Evolutionary conservation across 495 filamentous ascomycete genomes (phyloP).

Genomic region (Penicillium fimorum): DNA sequence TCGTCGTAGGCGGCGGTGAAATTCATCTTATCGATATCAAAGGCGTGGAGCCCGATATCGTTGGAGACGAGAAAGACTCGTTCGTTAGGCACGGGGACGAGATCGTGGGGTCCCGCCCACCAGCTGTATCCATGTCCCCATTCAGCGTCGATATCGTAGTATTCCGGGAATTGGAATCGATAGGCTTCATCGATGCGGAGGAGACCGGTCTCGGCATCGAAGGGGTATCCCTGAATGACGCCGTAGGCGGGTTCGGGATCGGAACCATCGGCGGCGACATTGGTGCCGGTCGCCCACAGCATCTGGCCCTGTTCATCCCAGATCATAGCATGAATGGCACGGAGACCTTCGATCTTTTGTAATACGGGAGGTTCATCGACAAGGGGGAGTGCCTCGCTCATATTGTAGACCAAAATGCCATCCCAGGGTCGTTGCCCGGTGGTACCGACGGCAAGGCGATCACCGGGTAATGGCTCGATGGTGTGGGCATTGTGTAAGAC

Average conservation of each 20-base stretch:
- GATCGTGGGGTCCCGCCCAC: slow-evolving; percentile 33
- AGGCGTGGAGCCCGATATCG: slow-evolving; percentile 25
- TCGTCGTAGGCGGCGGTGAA: slow-evolving; percentile 17
- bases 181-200: slow-evolving; percentile 19
- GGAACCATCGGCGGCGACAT: slow-evolving; percentile 30
- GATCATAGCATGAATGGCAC: slow-evolving; percentile 32
- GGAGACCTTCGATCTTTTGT: slow-evolving; percentile 31
- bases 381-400: slow-evolving; percentile 22
- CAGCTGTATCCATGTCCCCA: slow-evolving; percentile 29
- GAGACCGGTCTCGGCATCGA: slow-evolving; percentile 20
- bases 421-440: slow-evolving; percentile 29
- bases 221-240: slow-evolving; percentile 26
- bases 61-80: slow-evolving; percentile 29
- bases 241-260: slow-evolving; percentile 27
- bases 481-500: slow-evolving; percentile 29
- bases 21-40: slow-evolving; percentile 23
- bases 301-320: slow-evolving; percentile 31
- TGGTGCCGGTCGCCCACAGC: slow-evolving; percentile 31
- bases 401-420: slow-evolving; percentile 31
- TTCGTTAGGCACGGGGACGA: slow-evolving; percentile 30
- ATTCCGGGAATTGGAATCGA: slow-evolving; percentile 16
- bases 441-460: slow-evolving; percentile 28
- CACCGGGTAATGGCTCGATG: slow-evolving; percentile 26
- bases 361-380: slow-evolving; percentile 27
- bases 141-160: slow-evolving; percentile 23